A percentile compares a stretch with the other conserved stretches of the same genome.
Evolutionary conservation across 805 yeast species (phyloP).

Genomic region (Debaryomyces hansenii): DNA sequence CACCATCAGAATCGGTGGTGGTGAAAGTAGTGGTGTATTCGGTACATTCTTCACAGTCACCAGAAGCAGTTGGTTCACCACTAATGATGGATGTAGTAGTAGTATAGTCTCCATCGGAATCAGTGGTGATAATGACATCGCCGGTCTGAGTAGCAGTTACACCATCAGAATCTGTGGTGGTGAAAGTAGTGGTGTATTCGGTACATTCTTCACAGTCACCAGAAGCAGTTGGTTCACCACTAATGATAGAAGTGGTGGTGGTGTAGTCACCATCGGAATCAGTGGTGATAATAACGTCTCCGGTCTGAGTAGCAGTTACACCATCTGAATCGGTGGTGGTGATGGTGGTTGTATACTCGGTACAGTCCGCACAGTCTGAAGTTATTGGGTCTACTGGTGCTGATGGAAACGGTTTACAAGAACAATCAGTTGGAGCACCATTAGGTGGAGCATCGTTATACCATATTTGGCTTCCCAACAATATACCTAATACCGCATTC

Average conservation of each 20-base stretch:
- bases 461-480: background rate
- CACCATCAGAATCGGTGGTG: constrained; percentile 14
- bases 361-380: background rate
- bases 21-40: constrained; percentile 16
- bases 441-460: background rate
- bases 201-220: constrained; percentile 2
- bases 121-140: constrained; percentile 17
- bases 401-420: constrained; percentile 3
- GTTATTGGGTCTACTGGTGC: background rate
- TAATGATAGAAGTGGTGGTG: constrained; percentile 2
- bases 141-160: constrained; percentile 8
- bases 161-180: constrained; percentile 4
- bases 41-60: background rate
- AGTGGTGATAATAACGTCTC: constrained; percentile 11
- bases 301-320: constrained; percentile 7
- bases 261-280: constrained; percentile 6
- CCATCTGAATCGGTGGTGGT: constrained; percentile 9
- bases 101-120: constrained; percentile 12
- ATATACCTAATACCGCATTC: too few relatives aligned
- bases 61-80: background rate
- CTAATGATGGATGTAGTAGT: constrained; percentile 7
- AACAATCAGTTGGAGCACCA: background rate
- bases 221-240: background rate
- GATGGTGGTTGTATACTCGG: constrained; percentile 16
- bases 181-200: constrained; percentile 4